Evolutionary conservation across 2,329 filamentous ascomycete genomes (phyloP), one percentile per base, ranked within the genome.

Genomic region (Epichloe gansuensis): DNA sequence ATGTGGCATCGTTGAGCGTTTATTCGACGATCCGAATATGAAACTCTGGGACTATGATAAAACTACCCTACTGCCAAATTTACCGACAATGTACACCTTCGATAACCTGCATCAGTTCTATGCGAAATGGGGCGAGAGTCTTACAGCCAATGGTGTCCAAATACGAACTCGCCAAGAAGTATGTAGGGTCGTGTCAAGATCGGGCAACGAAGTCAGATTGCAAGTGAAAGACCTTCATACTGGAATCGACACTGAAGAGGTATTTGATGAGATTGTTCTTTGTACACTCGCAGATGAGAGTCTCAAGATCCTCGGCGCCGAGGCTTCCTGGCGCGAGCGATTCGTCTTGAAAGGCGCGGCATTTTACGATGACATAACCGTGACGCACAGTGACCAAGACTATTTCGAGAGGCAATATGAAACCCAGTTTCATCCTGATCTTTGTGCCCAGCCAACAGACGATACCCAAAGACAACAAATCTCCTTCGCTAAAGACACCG

Each of bases 401-500:
- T 87, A 86, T 67, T 84, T 87, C 71, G 73, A 78, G 52, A 76
- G 74, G 45, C 78, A 86, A 64, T 87, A 87, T 69, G 81, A 85
- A 58, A 83, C 78, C 44, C 69, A 68, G 52, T 83, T 78, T 66
- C 71, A 74, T 54, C 58, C 69, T 0, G 66, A 75, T 1, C 74
- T 78, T 0, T 77, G 73, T 54, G 74, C 71, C 0, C 71, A 72
- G 64, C 57, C 76, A 64, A 66, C 71, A 64, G 61, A 66, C 1
- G 60, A 66, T 58, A 59, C 60, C 0, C 71, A 73, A 53, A 57
- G 63, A 59, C 58, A 71, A 55, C 63, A 71, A 61, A 60, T 72
- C 56, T 53, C 62, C 8, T 69, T 71, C 42, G 68, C 69, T 50
- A 74, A 60, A 64, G 69, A 72, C 13, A 61, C 72, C 15, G 68